phyloP scores from a whole-genome alignment of 768 basidiomycete genomes.

The Udeniomyces megalosporus region DNA sequence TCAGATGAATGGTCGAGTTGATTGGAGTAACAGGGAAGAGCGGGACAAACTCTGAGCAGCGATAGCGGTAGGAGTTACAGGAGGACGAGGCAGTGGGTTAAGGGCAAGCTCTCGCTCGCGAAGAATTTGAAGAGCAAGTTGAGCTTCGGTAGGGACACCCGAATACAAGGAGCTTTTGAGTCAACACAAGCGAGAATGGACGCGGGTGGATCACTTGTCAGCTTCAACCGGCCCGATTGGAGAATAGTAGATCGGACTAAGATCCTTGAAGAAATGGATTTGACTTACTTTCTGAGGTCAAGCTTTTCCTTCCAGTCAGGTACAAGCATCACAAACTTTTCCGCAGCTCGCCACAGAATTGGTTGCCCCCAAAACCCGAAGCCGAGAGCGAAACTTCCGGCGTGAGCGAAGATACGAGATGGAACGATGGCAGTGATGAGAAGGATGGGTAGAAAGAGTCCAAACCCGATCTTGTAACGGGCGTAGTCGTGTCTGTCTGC shows the following conservation, averaged over 20 bases:
- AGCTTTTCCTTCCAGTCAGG: conserved; percentile 32
- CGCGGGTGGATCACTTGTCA: no score
- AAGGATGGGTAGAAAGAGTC: conserved; percentile 28
- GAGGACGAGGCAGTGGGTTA: conserved; percentile 26
- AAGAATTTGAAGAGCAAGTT: conserved; percentile 29
- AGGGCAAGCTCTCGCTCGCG: conserved; percentile 28
- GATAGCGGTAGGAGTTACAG: not conserved
- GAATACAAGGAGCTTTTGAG: conserved; percentile 27
- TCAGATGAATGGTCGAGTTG: no score
- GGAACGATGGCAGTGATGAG: conserved; percentile 28
- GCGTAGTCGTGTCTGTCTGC: conserved; percentile 23
- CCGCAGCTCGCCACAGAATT: conserved; percentile 24
- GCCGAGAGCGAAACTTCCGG: conserved; percentile 28
- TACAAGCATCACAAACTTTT: conserved; percentile 24
- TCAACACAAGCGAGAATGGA: not conserved
- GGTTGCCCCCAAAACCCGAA: conserved; percentile 32
- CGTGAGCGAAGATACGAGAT: conserved; percentile 27
- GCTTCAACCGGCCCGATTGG: no score
- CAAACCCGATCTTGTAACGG: conserved; percentile 29
- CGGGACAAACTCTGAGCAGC: not conserved
- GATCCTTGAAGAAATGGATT: no score
- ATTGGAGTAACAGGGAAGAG: no score
- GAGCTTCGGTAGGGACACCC: conserved; percentile 32
- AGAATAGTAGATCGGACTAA: no score
- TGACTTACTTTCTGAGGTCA: conserved; percentile 30